Conservation (phyloP, 2,329 filamentous ascomycete species). For the Fusarium beomiforme region DNA sequence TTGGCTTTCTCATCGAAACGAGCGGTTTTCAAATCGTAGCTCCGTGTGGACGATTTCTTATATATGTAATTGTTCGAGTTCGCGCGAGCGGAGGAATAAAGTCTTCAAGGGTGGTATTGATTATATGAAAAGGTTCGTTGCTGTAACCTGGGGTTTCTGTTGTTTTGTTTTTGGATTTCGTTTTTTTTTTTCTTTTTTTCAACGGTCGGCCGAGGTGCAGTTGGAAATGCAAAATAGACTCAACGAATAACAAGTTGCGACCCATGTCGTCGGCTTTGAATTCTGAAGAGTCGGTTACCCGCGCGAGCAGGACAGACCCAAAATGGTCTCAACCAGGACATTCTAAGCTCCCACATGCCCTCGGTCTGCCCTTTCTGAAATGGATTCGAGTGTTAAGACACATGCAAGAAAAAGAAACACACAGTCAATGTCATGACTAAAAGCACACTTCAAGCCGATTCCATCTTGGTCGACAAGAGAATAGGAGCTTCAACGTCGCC, state of each 20-base stretch:
- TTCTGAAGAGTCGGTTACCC: neutral
- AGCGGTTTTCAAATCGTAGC: slow-evolving; percentile 10
- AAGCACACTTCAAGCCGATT: slow-evolving; percentile 39
- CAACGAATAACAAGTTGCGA: slow-evolving; percentile 3
- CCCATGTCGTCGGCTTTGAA: neutral
- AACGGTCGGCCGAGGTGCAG: neutral
- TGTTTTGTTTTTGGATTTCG: neutral
- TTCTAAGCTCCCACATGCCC: neutral
- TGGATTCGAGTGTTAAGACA: slow-evolving; percentile 23
- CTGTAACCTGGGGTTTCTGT: neutral
- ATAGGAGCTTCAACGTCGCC: slow-evolving; percentile 62
- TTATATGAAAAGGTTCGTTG: slow-evolving; percentile 33
- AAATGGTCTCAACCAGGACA: slow-evolving; percentile 5
- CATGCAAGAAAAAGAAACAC: slow-evolving; percentile 17
- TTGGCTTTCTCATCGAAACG: slow-evolving; percentile 1
- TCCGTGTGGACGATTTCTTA: slow-evolving; percentile 30
- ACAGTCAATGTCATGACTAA: neutral
- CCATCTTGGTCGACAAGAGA: slow-evolving; percentile 43
- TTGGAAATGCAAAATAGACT: neutral
- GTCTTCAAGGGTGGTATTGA: slow-evolving; percentile 39
- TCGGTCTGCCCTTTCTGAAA: neutral
- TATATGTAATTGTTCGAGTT: slow-evolving; percentile 38
- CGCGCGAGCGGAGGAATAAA: slow-evolving; percentile 50
- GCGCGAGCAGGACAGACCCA: slow-evolving; percentile 18
- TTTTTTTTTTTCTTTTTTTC: neutral